phyloP scores from a whole-genome alignment of 2,329 filamentous ascomycete genomes.

The Amauroascus niger region DNA sequence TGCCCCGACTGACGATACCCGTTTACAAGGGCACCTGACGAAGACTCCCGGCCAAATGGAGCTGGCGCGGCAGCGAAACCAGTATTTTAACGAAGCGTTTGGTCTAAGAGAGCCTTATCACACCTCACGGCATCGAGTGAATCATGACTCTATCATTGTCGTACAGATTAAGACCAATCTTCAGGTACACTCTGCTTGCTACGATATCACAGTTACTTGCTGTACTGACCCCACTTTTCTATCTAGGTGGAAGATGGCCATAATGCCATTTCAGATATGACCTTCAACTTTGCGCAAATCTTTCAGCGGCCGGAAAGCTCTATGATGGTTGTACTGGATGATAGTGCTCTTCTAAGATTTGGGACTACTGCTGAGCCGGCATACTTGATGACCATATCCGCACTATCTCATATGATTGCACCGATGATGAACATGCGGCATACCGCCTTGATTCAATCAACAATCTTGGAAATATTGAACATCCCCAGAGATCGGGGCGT shows the following conservation, averaged over 20 bases:
- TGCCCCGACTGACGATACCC: constrained; percentile 13
- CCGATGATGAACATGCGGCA: constrained; percentile 73
- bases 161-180: constrained; percentile 57
- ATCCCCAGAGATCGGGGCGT: constrained; percentile 59
- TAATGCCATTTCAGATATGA: constrained; percentile 63
- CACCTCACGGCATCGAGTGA: constrained; percentile 40
- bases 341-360: constrained; percentile 64
- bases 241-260: constrained; percentile 63
- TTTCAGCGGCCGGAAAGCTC: constrained; percentile 66
- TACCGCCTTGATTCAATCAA: constrained; percentile 63
- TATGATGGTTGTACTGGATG: constrained; percentile 65
- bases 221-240: constrained; percentile 17
- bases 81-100: constrained; percentile 36
- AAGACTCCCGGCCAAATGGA: constrained; percentile 19
- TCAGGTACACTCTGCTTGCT: constrained; percentile 38
- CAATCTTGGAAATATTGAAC: constrained; percentile 60
- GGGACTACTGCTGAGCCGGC: constrained; percentile 67
- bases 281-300: constrained; percentile 60
- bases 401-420: constrained; percentile 58
- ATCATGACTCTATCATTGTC: constrained; percentile 49
- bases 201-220: no score
- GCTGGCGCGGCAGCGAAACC: constrained; percentile 27
- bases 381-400: constrained; percentile 65
- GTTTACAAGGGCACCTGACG: constrained; percentile 4
- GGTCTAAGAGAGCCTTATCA: constrained; percentile 29